These are phyloP conservation scores for Dalbergia cultrata DNA, from an alignment of 306 rosid species.

Conservation along the genomic window DNA sequence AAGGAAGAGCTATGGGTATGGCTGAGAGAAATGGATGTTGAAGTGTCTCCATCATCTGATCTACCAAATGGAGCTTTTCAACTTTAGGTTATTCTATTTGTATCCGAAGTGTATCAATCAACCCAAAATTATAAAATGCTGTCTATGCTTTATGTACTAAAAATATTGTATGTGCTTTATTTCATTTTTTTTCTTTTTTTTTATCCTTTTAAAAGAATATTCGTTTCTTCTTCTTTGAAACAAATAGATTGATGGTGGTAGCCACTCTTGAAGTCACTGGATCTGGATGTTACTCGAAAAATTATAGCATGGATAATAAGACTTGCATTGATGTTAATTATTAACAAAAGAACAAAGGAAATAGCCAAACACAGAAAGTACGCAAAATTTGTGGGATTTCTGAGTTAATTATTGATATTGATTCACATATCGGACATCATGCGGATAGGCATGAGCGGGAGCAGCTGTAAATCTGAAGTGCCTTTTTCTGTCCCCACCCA, in stretches of 20 bases:
- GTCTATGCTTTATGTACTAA: background rate
- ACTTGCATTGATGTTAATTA: background rate
- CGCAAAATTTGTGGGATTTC: background rate
- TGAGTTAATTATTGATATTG: too few species aligned
- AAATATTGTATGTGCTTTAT: background rate
- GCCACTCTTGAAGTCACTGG: background rate
- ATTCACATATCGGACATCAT: too few species aligned
- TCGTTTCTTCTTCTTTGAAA: background rate
- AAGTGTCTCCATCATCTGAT: conserved; percentile 41
- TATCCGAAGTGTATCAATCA: background rate
- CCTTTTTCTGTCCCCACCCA: too few species aligned
- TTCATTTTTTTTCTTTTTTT: background rate
- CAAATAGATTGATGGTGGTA: background rate
- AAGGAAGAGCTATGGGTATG: conserved; percentile 3
- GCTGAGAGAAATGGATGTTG: conserved; percentile 33
- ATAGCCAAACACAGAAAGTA: background rate
- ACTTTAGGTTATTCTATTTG: conserved; percentile 26
- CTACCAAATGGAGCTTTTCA: conserved; percentile 31
- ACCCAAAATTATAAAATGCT: background rate
- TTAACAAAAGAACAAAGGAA: background rate
- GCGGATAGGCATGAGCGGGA: too few species aligned
- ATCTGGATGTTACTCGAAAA: background rate
- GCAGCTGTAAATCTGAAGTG: too few species aligned
- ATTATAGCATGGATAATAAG: background rate
- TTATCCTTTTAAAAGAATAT: background rate